Base-by-base conservation (phyloP, 257 asterid genomes). In the Schizonepeta tenuifolia region DNA sequence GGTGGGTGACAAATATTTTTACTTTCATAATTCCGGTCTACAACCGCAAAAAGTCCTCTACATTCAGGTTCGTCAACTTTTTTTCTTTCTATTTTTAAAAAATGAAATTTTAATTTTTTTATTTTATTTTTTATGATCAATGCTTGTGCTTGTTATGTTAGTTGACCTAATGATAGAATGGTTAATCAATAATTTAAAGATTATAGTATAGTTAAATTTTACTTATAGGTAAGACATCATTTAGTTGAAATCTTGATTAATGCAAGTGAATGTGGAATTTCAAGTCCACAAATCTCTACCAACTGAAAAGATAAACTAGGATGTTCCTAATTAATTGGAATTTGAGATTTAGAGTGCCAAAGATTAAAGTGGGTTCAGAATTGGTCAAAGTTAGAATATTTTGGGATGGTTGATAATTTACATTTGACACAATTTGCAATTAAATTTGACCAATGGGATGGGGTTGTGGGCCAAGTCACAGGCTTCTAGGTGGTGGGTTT, bases 41-140 rank as follows among this genome's bases (percentile, higher is more conserved):
- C 99, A 95, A 71, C 99, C 97, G n/a, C 98, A 95, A 76, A 84
- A 74, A 28, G 96, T 90, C 75, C 94, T 92, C 22, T 90, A 88
- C 40, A 79, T 92, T 73, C 98, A 92, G 98, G 99, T 91, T 57
- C 20, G 18, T 62, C 47, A 3, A 43, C 49, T 43, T 12, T 10
- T 43, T 43, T 11, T 21, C 47, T 10, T 20, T 8, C 3, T 59
- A 1, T 26, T n/a, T 44, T 4, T 13, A n/a, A n/a, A n/a, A n/a
- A n/a, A n/a, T 9, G 3, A 9, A 10, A 22, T 31, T 1, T 1
- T 28, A 28, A 28, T 31, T 31, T 31, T 31, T 31, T 4, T 31
- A 0, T 31, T 28, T 40, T 70, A 1, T 31, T 12, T 9, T 9
- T 41, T 46, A 44, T 3, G 13, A 44, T 46, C 5, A 46, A 46